Conservation (phyloP, 2,329 filamentous ascomycete species). For the Fusarium odoratissimum region DNA sequence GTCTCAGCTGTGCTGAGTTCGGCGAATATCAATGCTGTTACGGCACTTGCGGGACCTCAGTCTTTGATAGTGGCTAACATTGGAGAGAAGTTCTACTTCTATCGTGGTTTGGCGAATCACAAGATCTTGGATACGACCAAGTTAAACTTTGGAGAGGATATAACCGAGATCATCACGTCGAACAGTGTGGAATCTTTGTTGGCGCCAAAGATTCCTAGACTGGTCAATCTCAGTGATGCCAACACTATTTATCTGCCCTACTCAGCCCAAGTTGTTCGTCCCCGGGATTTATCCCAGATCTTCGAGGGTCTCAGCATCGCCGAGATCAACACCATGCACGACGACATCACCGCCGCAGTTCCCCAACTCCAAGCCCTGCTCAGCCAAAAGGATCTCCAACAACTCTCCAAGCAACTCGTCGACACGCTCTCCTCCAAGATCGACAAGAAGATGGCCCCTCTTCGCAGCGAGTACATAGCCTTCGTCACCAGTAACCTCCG, state of each 20-base stretch:
- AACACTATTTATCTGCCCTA: constrained; percentile 10
- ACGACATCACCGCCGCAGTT: constrained; percentile 7
- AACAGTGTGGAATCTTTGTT: background rate
- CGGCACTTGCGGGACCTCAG: constrained; percentile 14
- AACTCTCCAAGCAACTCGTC: constrained; percentile 8
- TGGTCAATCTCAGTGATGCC: background rate
- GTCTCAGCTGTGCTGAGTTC: background rate
- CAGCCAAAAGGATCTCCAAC: background rate
- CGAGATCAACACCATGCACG: background rate
- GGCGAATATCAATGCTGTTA: constrained; percentile 4
- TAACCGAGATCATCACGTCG: background rate
- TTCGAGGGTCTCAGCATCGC: constrained; percentile 1
- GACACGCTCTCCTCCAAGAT: constrained; percentile 13
- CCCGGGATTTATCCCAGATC: background rate
- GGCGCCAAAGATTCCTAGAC: background rate
- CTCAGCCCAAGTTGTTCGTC: background rate
- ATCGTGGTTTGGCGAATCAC: background rate
- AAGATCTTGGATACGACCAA: background rate
- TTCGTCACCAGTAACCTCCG: background rate
- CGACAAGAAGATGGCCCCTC: background rate
- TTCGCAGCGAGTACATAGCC: background rate
- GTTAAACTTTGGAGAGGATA: constrained; percentile 3
- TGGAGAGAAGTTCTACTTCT: constrained; percentile 5
- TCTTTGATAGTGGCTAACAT: background rate
- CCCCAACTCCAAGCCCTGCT: constrained; percentile 14